Evolutionary conservation across 306 rosid genomes (phyloP).

Genomic region (Luffa aegyptiaca): DNA sequence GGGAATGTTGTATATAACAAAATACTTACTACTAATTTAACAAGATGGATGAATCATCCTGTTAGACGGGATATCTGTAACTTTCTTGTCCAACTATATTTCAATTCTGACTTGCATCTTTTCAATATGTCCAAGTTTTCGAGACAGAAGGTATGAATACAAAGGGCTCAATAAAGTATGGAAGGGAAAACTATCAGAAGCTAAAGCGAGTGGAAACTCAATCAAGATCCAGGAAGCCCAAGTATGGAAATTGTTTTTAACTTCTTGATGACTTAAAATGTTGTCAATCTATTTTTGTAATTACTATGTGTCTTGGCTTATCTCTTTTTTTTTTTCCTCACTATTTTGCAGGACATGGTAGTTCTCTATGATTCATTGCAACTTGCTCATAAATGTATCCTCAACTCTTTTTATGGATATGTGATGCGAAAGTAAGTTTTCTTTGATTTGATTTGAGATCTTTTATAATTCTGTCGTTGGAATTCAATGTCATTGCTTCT

Average conservation of each 20-base stretch:
- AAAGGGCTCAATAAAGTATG: constrained; percentile 95
- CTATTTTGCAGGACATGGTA: constrained; percentile 95
- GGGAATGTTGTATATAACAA: neutral
- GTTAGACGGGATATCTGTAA: neutral
- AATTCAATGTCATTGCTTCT: neutral
- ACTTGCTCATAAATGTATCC: constrained; percentile 19
- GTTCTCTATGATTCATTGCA: constrained; percentile 72
- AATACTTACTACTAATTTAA: neutral
- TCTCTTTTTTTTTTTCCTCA: constrained; percentile 20
- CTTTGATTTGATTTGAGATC: constrained; percentile 42
- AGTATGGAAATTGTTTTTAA: constrained; percentile 29
- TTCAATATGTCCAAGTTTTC: constrained; percentile 55
- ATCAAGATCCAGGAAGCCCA: constrained; percentile 94
- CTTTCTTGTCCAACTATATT: neutral
- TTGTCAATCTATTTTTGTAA: constrained; percentile 5
- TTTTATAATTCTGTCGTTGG: neutral
- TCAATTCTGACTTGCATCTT: constrained; percentile 11
- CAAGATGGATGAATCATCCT: neutral
- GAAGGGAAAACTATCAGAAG: constrained; percentile 90
- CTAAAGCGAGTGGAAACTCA: constrained; percentile 78
- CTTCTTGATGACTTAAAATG: constrained; percentile 22
- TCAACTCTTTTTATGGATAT: constrained; percentile 14
- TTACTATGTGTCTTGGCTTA: neutral
- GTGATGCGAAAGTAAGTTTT: constrained; percentile 22
- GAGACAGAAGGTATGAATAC: constrained; percentile 96